Conservation (phyloP, 176 grass and related monocot species). For the Rhynchospora breviuscula region DNA sequence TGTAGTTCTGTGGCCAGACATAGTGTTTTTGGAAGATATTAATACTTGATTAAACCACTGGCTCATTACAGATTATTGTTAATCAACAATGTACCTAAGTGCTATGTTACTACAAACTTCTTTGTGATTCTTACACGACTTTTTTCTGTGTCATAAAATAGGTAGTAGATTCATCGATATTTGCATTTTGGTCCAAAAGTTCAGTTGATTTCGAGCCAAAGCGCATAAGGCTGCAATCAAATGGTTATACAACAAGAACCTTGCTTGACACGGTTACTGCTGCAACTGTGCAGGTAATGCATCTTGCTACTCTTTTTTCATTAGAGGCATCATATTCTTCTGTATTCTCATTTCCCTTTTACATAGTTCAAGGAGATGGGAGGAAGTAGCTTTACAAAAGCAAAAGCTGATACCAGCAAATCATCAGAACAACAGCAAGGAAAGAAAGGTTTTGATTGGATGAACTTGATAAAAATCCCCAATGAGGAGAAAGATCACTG, state of each 20-base stretch:
- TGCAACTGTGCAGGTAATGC: constrained; percentile 74
- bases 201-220: constrained; percentile 72
- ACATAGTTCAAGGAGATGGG: constrained; percentile 87
- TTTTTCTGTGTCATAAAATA: constrained; percentile 29
- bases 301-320: constrained; percentile 13
- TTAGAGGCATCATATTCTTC: constrained; percentile 13
- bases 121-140: constrained; percentile 11
- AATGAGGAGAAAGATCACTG: constrained; percentile 99
- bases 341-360: constrained; percentile 22
- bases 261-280: constrained; percentile 93
- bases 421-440: constrained; percentile 45
- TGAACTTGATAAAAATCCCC: constrained; percentile 72
- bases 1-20: not conserved
- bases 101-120: not conserved
- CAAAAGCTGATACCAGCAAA: constrained; percentile 42
- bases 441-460: constrained; percentile 99
- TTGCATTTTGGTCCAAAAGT: constrained; percentile 93
- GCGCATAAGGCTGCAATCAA: constrained; percentile 89
- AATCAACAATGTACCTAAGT: not conserved
- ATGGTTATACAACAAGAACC: constrained; percentile 72
- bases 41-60: no score
- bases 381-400: constrained; percentile 43
- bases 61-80: not conserved
- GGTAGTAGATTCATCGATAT: constrained; percentile 77
- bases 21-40: not conserved